Evolutionary conservation across 1,139 yeast species (phyloP).

Genomic region (Zygosaccharomyces pseudobailii): DNA sequence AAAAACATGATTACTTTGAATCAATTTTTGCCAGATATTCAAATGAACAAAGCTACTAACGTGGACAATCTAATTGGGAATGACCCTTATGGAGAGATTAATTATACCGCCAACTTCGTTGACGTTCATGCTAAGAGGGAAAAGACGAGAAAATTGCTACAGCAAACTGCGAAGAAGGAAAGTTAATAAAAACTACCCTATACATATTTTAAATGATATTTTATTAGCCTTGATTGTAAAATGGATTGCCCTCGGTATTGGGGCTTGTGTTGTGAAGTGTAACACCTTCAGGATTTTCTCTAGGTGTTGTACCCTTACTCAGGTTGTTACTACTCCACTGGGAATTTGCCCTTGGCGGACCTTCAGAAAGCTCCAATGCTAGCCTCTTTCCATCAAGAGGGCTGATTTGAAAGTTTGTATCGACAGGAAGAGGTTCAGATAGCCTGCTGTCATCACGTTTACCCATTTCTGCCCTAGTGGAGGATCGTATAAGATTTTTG

Average conservation of each 20-base stretch:
- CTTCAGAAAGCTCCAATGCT: conserved; percentile 6
- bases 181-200: conserved; percentile 2
- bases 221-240: conserved; percentile 7
- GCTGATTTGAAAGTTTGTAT: conserved; percentile 12
- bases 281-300: background rate
- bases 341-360: conserved; percentile 11
- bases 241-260: conserved; percentile 11
- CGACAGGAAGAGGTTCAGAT: conserved; percentile 7
- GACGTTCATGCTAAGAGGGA: conserved; percentile 26
- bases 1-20: conserved; percentile 16
- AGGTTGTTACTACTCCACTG: conserved; percentile 10
- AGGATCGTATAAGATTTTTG: conserved; percentile 20
- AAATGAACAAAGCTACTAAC: conserved; percentile 28
- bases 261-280: conserved; percentile 1
- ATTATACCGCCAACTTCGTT: conserved; percentile 28
- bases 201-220: background rate
- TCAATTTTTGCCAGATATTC: conserved; percentile 28
- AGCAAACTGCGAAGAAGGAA: conserved; percentile 8
- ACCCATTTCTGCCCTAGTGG: conserved; percentile 12
- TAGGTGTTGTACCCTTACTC: background rate
- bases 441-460: conserved; percentile 5
- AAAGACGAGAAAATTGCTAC: conserved; percentile 19
- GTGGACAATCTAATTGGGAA: conserved; percentile 29
- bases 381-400: conserved; percentile 13
- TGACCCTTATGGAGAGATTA: conserved; percentile 31